Evolutionary conservation across 2,329 filamentous ascomycete species (phyloP).

Genomic region (Elsinoe necatrix): DNA sequence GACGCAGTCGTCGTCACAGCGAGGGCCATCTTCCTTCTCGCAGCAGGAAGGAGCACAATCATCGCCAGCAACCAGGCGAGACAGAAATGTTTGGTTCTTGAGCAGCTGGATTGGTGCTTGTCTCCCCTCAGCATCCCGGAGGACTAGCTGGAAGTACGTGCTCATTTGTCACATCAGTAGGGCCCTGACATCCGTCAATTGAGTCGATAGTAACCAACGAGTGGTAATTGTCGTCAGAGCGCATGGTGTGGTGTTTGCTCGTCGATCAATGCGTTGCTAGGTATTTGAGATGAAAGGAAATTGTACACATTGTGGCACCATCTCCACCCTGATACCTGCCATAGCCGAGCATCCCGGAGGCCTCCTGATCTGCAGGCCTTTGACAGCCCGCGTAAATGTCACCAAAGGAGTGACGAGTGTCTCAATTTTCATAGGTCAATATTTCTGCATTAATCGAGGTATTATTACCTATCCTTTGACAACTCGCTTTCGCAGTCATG

Average conservation of each 20-base stretch:
- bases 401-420: background rate
- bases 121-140: background rate
- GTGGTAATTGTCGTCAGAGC: background rate
- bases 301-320: background rate
- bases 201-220: background rate
- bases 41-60: slow-evolving; percentile 9
- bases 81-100: background rate
- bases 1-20: slow-evolving; percentile 11
- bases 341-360: background rate
- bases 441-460: background rate
- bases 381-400: background rate
- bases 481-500: background rate
- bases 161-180: slow-evolving; percentile 1
- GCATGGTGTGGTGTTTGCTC: background rate
- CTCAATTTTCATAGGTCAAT: background rate
- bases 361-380: background rate
- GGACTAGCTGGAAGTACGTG: background rate
- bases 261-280: background rate
- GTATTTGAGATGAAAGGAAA: background rate
- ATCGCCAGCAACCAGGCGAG: slow-evolving; percentile 2
- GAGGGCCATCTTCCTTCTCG: slow-evolving; percentile 12
- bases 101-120: background rate
- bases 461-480: background rate
- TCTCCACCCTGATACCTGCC: background rate
- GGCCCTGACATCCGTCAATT: background rate